phyloP scores from a whole-genome alignment of 2,329 filamentous ascomycete genomes.

The Penicillium sp. region DNA sequence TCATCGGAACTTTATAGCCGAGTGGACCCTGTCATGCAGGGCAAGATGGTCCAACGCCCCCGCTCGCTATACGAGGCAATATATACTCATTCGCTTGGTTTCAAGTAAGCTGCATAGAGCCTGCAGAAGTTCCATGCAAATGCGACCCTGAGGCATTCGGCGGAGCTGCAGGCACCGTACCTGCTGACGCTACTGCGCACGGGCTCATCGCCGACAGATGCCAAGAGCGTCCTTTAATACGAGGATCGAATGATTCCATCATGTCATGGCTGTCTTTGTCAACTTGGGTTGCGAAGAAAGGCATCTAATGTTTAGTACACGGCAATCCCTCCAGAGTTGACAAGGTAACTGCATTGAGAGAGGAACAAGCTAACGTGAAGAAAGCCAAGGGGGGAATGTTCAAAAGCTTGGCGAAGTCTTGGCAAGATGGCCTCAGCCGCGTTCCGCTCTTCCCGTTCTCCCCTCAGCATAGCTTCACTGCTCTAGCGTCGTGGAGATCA shows the following conservation, averaged over 20 bases:
- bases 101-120: neutral
- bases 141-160: neutral
- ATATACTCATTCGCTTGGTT: neutral
- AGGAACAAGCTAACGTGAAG: no score
- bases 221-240: neutral
- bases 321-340: no score
- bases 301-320: accelerated
- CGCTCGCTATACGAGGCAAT: neutral
- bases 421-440: no score
- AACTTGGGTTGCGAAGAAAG: no score
- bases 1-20: neutral
- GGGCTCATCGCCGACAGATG: neutral
- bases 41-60: neutral
- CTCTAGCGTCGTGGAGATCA: no score
- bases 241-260: neutral
- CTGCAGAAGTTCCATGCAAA: neutral
- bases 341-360: no score
- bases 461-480: no score
- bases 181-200: neutral
- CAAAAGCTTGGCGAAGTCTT: no score
- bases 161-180: neutral
- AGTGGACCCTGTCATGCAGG: neutral
- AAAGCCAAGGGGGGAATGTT: no score
- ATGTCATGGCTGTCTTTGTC: no score
- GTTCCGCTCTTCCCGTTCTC: no score